phyloP scores from a whole-genome alignment of 768 basidiomycete species.

The Chiua virens region DNA sequence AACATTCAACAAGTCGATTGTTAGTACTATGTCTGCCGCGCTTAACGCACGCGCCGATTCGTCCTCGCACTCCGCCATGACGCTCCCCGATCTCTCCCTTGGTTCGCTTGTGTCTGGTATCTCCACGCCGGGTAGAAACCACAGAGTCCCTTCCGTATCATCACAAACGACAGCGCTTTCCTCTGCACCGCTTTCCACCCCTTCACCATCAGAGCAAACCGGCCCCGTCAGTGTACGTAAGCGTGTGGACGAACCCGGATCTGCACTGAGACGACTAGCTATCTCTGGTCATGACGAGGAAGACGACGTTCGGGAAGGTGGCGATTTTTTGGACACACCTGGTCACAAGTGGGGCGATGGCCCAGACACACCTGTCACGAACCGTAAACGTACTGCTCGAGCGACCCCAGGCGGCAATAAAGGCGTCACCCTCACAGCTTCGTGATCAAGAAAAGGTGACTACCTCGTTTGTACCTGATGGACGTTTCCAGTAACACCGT shows the following conservation, averaged over 20 bases:
- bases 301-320: conserved; percentile 39
- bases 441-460: conserved; percentile 94
- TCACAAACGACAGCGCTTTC: conserved; percentile 53
- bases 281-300: conserved; percentile 33
- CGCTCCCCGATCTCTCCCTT: conserved; percentile 60
- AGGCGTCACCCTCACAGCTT: conserved; percentile 64
- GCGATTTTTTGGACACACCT: conserved; percentile 54
- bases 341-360: conserved; percentile 51
- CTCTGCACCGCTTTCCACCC: conserved; percentile 49
- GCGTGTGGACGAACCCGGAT: conserved; percentile 40
- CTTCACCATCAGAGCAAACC: conserved; percentile 43
- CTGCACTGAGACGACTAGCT: conserved; percentile 42
- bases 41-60: conserved; percentile 40
- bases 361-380: conserved; percentile 51
- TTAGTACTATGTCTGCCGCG: conserved; percentile 41
- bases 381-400: conserved; percentile 42
- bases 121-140: conserved; percentile 48
- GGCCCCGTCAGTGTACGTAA: conserved; percentile 33
- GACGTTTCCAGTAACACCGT: not conserved
- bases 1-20: not conserved
- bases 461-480: conserved; percentile 25
- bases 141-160: conserved; percentile 49
- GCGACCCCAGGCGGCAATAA: conserved; percentile 29
- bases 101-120: conserved; percentile 54
- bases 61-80: conserved; percentile 43